These are phyloP conservation scores for Mycosphaerella sp. DNA, from an alignment of 2,329 filamentous ascomycete genomes.

Conservation along the genomic window DNA sequence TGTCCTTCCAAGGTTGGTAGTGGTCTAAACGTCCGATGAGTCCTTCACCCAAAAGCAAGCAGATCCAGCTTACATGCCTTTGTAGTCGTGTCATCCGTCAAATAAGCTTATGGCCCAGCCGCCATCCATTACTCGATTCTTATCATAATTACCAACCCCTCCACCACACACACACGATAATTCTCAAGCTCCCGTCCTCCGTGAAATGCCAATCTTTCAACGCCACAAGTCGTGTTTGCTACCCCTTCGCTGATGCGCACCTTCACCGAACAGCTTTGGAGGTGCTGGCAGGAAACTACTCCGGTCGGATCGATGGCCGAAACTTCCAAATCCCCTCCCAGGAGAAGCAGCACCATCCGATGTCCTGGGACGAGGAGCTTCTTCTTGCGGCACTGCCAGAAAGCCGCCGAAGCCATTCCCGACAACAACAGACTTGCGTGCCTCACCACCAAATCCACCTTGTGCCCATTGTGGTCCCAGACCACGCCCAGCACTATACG, in stretches of 20 bases:
- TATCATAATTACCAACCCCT: too few relatives aligned
- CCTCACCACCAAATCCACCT: conserved; percentile 46
- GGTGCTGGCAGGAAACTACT: conserved; percentile 29
- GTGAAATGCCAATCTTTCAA: conserved; percentile 10
- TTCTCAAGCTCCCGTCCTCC: too few relatives aligned
- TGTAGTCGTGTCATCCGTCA: too few relatives aligned
- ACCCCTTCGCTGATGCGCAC: conserved; percentile 25
- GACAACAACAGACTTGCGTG: conserved; percentile 56
- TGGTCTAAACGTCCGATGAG: too few relatives aligned
- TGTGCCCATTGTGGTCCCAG: conserved; percentile 50
- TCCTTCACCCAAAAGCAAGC: too few relatives aligned
- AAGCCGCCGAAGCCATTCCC: conserved; percentile 63
- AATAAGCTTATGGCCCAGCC: too few relatives aligned
- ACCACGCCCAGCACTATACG: conserved; percentile 42
- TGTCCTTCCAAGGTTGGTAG: too few relatives aligned
- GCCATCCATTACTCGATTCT: too few relatives aligned
- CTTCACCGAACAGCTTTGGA: conserved; percentile 24
- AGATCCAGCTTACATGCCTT: too few relatives aligned
- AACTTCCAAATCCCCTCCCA: conserved; percentile 17
- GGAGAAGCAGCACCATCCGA: conserved; percentile 19
- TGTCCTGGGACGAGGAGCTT: conserved; percentile 33
- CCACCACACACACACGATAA: too few relatives aligned
- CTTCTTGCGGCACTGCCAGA: conserved; percentile 55
- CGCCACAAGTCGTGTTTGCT: conserved; percentile 35
- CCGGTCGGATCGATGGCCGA: conserved; percentile 8